Base-by-base conservation (phyloP, 768 basidiomycete genomes). In the Leucocoprinus sp. region DNA sequence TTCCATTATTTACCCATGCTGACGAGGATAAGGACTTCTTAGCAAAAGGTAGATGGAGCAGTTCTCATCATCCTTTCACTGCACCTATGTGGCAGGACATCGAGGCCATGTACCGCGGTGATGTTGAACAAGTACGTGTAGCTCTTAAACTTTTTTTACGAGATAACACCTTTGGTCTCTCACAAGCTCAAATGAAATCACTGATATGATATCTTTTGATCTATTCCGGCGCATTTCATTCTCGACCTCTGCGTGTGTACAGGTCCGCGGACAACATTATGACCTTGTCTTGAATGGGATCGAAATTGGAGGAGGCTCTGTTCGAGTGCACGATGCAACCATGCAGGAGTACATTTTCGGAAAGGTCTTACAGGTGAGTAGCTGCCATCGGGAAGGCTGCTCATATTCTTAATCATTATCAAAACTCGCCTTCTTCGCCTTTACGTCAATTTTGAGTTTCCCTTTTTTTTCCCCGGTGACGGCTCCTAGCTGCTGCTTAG, bases 201-300 rank as follows among this genome's bases (percentile, higher is more conserved):
- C 11, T 45, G 37, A 38, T 22, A 39, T 45, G 37, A 38, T 36
- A 41, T 36, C 18, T 36, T 48, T 48, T 43, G 17, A 26, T 43
- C 23, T 33, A 29, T 43, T 44, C 36, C 19, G 23, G 49, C 45
- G 43, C 38, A 23, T 36, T 37, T 42, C 39, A 21, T 24, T 36
- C 33, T 24, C 27, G 35, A 11, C 21, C 40, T 8, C 21, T 46
- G 40, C 52, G 45, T 42, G n/a, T 36, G 50, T 48, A 31, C 59
- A 90, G 84, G 84, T 93, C 55, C 81, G 93, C 43, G 93, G 92
- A 14, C 93, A 97, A 59, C 93, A 97, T 63, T 97, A 96, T 58
- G 93, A 97, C 67, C 80, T 97, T 34, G 92, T 97, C 22, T 61
- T 97, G 52, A 92, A 97, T 61, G 93, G 93, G 5, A 78, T 84